Conservation (phyloP, 768 basidiomycete genomes). For the Leccinellum rugosiceps region DNA sequence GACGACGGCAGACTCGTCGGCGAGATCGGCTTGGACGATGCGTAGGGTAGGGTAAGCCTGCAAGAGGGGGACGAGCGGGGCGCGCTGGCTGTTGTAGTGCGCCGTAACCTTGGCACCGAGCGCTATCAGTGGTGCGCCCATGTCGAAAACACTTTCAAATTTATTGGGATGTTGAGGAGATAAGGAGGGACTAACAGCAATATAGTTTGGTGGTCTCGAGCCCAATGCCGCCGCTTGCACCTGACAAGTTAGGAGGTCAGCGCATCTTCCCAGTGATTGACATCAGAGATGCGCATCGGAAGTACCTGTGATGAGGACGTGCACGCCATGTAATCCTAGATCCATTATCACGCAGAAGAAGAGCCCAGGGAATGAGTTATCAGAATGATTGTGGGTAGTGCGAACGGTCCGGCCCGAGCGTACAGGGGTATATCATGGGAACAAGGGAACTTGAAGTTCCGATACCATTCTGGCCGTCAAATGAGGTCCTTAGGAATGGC, state of each 20-base stretch:
- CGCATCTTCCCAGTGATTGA: neutral
- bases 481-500: too few species aligned
- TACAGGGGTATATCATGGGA: neutral
- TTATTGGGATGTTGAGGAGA: neutral
- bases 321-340: slow-evolving; percentile 54
- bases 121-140: slow-evolving; percentile 36
- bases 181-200: slow-evolving; percentile 38
- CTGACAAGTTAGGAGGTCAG: slow-evolving; percentile 27
- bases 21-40: slow-evolving; percentile 51
- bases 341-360: slow-evolving; percentile 39
- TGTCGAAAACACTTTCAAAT: neutral
- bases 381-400: neutral
- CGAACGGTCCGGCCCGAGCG: neutral
- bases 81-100: slow-evolving; percentile 55
- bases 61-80: slow-evolving; percentile 40
- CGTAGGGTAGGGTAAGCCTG: slow-evolving; percentile 33
- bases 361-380: neutral
- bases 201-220: slow-evolving; percentile 54
- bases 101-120: slow-evolving; percentile 68
- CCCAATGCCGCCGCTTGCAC: slow-evolving; percentile 73
- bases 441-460: neutral
- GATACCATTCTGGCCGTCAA: neutral
- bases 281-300: neutral
- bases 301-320: slow-evolving; percentile 64
- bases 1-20: slow-evolving; percentile 48